Evolutionary conservation across 495 filamentous ascomycete species (phyloP).

Genomic region (Penicillium canariense): DNA sequence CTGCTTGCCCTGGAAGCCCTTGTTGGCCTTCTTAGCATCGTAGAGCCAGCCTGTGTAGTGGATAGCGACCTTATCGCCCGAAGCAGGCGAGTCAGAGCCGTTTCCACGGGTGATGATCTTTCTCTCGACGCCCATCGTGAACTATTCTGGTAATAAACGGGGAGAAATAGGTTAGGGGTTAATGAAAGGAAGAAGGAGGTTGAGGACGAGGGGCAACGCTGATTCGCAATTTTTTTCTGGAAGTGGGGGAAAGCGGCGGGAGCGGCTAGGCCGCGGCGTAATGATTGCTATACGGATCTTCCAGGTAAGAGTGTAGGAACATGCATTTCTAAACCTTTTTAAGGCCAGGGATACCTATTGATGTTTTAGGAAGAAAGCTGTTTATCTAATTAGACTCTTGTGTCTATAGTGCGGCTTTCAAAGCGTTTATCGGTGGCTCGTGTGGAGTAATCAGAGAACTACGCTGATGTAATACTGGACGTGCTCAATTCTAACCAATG

Average conservation of each 20-base stretch:
- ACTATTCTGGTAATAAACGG: not conserved
- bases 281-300: no score
- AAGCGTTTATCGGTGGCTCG: no score
- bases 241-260: constrained; percentile 7
- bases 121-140: constrained; percentile 56
- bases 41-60: constrained; percentile 83
- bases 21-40: constrained; percentile 52
- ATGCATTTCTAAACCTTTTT: no score
- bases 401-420: no score
- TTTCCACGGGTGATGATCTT: constrained; percentile 48
- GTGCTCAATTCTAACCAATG: no score
- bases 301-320: no score
- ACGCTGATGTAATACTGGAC: no score
- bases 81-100: constrained; percentile 51
- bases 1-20: constrained; percentile 49
- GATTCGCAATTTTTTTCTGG: constrained; percentile 8
- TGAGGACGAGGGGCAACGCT: constrained; percentile 6
- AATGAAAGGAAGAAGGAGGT: not conserved
- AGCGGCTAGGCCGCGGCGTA: not conserved
- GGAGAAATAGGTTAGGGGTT: not conserved
- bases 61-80: constrained; percentile 71
- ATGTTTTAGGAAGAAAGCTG: no score
- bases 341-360: no score
- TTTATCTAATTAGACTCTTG: no score
- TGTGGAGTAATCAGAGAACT: no score